Evolutionary conservation across 2,329 filamentous ascomycete species (phyloP).

Genomic region (Epichloe typhina): DNA sequence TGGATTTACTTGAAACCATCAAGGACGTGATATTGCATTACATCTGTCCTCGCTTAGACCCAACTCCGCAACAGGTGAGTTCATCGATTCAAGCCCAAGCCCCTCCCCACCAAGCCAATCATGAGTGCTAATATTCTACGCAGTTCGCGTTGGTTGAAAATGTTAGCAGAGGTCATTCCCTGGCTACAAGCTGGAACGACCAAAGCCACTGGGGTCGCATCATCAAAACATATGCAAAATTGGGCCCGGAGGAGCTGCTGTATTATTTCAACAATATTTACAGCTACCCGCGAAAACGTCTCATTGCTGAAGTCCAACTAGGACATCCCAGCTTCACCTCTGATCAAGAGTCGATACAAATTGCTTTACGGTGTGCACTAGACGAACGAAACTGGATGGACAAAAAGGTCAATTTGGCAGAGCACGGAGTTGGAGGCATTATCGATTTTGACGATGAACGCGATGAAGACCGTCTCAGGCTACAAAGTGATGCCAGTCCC

Average conservation of each 20-base stretch:
- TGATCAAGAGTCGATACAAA: slow-evolving; percentile 32
- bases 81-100: not conserved
- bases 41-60: slow-evolving; percentile 32
- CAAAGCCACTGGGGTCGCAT: slow-evolving; percentile 25
- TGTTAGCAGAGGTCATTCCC: slow-evolving; percentile 16
- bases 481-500: slow-evolving; percentile 22
- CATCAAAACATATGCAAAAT: slow-evolving; percentile 34
- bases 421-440: slow-evolving; percentile 25
- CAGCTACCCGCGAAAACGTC: slow-evolving; percentile 30
- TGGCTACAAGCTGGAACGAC: slow-evolving; percentile 22
- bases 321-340: slow-evolving; percentile 29
- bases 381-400: slow-evolving; percentile 25
- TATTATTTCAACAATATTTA: slow-evolving; percentile 34
- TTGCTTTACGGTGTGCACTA: slow-evolving; percentile 23
- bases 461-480: slow-evolving; percentile 18
- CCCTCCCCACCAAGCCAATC: not conserved
- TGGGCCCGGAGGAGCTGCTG: slow-evolving; percentile 35
- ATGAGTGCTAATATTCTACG: slow-evolving; percentile 2
- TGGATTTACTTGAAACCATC: slow-evolving; percentile 31
- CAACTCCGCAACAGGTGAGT: slow-evolving; percentile 22
- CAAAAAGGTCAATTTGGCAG: slow-evolving; percentile 19
- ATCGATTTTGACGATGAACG: slow-evolving; percentile 27
- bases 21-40: slow-evolving; percentile 30
- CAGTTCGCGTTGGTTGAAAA: slow-evolving; percentile 13
- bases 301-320: slow-evolving; percentile 28